Evolutionary conservation across 345 rosid genomes (phyloP), one percentile per base, ranked within the genome.

Genomic region (Bruguiera parviflora): DNA sequence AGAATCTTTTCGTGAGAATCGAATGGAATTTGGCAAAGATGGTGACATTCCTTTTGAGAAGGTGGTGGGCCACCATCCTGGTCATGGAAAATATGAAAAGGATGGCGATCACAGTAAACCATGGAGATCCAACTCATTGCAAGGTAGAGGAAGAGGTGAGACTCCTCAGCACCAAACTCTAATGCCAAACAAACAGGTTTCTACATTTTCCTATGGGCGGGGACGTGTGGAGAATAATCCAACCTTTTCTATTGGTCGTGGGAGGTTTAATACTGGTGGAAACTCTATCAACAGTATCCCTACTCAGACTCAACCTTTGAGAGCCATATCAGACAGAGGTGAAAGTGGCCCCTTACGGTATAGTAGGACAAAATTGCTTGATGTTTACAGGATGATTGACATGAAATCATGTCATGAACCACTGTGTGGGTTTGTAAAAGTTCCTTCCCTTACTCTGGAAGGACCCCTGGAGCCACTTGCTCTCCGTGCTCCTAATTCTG

Each of bases 391-490:
- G 83, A 79, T 61, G 80, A 86, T 84, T 68, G 94, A 89, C 77
- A 64, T 82, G 79, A 84, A 71, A 51, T 73, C 70, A 52, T 53
- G 21, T 77, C 57, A 57, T 66, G 78, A 81, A 64, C 78, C 81
- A 39, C 66, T 81, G 58, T 87, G 83, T 72, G 89, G 86, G 63
- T 79, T 90, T 76, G 78, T 81, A 6, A 84, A 80, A 65, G 90
- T 92, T 59, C 91, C 92, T 67, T 80, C 88, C 51, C 97, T 96
- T 61, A 86, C 93, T 29, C 82, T 79, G 77, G 89, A 92, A 76
- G 89, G 87, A 58, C 79, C 84, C 32, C 58, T 75, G 11, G 99
- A 90, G 76, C 99, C 98, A 59, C 75, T 92, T 37, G 97, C 98
- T 55, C 80, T 96, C 28, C 82, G 85, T 69, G 79, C 87, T 10